phyloP scores from a whole-genome alignment of 306 rosid species.

The Vigna nakashimae region DNA sequence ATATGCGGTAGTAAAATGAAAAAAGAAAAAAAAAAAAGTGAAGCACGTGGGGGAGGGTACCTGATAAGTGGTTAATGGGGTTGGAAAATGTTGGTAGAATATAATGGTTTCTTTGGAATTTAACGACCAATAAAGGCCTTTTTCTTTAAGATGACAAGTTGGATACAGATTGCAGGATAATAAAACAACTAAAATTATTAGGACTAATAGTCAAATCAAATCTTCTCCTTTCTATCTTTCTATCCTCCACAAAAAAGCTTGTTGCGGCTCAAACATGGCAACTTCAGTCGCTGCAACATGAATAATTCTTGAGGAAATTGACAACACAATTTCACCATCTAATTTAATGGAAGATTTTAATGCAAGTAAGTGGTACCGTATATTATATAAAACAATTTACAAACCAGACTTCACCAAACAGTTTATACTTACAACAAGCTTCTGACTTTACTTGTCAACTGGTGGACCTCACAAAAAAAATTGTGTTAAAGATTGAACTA shows the following conservation, averaged over 20 bases:
- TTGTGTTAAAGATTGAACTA: not conserved
- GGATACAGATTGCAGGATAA: not conserved
- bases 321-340: not conserved
- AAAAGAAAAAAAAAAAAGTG: not conserved
- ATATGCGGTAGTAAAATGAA: not conserved
- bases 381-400: not conserved
- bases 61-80: not conserved
- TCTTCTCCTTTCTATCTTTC: not conserved
- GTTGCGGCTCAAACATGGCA: not conserved
- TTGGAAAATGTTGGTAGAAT: conserved; percentile 9
- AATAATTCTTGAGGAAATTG: not conserved
- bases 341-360: too few species aligned
- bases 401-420: not conserved
- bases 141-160: conserved; percentile 17
- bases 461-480: not conserved
- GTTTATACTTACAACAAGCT: not conserved
- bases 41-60: not conserved
- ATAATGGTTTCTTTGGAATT: conserved; percentile 29
- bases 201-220: not conserved
- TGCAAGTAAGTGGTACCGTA: too few species aligned
- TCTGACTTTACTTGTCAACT: not conserved
- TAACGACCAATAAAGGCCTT: not conserved
- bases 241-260: not conserved
- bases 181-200: conserved; percentile 1
- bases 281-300: not conserved